Evolutionary conservation across 306 rosid species (phyloP).

Genomic region (Purshia tridentata): DNA sequence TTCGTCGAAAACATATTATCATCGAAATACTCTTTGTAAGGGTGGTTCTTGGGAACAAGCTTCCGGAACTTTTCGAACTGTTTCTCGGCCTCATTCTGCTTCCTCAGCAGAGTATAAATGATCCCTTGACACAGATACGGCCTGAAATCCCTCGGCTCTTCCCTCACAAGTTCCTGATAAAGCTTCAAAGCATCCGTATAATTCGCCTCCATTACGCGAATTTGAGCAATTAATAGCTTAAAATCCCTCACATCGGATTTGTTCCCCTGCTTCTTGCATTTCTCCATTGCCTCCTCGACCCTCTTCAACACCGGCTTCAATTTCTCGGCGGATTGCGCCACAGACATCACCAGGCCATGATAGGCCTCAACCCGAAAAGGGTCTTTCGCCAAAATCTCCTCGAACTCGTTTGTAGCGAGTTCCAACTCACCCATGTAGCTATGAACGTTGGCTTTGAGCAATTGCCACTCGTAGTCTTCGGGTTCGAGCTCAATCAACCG

Average conservation of each 20-base stretch:
- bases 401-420: conserved; percentile 51
- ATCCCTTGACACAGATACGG: conserved; percentile 87
- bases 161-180: conserved; percentile 70
- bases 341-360: conserved; percentile 69
- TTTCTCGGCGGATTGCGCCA: conserved; percentile 35
- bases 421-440: conserved; percentile 41
- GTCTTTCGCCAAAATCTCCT: conserved; percentile 51
- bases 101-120: conserved; percentile 67
- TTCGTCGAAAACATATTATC: conserved; percentile 67
- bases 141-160: conserved; percentile 85
- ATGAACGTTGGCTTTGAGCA: conserved; percentile 70
- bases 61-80: conserved; percentile 67
- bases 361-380: conserved; percentile 63
- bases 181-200: conserved; percentile 64
- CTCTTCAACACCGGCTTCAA: conserved; percentile 39
- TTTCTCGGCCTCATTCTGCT: conserved; percentile 73
- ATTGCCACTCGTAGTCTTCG: conserved; percentile 56
- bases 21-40: conserved; percentile 67
- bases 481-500: conserved; percentile 67
- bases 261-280: conserved; percentile 44
- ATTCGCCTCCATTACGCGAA: conserved; percentile 64
- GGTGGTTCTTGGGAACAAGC: conserved; percentile 81
- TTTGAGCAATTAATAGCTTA: conserved; percentile 79
- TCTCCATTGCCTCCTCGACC: conserved; percentile 50
- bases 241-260: conserved; percentile 72